Evolutionary conservation across 2,329 filamentous ascomycete genomes (phyloP).

Genomic region (Blumeria graminis): DNA sequence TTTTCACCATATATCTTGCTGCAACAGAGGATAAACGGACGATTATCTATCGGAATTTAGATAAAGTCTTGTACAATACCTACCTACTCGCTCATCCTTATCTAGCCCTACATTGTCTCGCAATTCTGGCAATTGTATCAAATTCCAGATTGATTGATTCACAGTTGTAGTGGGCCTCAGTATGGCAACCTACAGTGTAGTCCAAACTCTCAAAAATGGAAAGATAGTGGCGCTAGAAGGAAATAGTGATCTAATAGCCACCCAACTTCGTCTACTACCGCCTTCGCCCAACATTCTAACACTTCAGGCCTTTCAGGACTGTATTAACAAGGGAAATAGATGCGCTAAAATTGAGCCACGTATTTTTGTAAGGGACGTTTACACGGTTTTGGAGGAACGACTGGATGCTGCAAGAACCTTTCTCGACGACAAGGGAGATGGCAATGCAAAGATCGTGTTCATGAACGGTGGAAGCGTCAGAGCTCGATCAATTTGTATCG

Average conservation of each 20-base stretch:
- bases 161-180: too few relatives aligned
- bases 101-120: too few relatives aligned
- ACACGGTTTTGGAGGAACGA: constrained; percentile 24
- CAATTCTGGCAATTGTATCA: too few relatives aligned
- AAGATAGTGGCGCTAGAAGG: constrained; percentile 37
- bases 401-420: constrained; percentile 26
- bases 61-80: too few relatives aligned
- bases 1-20: too few relatives aligned
- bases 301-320: constrained; percentile 19
- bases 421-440: constrained; percentile 21
- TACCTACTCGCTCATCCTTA: too few relatives aligned
- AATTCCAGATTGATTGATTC: too few relatives aligned
- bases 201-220: constrained; percentile 13
- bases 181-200: not conserved
- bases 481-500: constrained; percentile 29
- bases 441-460: constrained; percentile 29
- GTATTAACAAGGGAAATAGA: constrained; percentile 10
- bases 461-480: constrained; percentile 32
- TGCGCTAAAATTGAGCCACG: constrained; percentile 17
- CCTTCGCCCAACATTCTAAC: constrained; percentile 32
- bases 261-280: constrained; percentile 34
- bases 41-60: too few relatives aligned
- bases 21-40: too few relatives aligned
- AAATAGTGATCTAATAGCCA: constrained; percentile 26
- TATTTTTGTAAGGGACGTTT: constrained; percentile 23